A percentile compares a stretch with the other conserved stretches of the same genome.
Conservation (phyloP, 192 early-diverging fungal species). For the Phlyctochytrium arcticum region DNA sequence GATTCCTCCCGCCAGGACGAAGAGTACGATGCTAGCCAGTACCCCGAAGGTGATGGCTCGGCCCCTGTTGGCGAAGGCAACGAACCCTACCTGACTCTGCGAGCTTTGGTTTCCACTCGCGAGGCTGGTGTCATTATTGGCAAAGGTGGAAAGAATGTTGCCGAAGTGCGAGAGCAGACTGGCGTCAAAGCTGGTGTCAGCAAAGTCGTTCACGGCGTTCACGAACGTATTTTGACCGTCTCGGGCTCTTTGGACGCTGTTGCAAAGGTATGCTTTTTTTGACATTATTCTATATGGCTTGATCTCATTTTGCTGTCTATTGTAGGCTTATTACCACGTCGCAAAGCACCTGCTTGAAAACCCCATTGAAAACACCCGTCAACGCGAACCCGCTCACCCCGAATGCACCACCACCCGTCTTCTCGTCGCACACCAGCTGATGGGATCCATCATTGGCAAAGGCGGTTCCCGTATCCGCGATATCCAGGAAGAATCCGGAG, state of each 20-base stretch:
- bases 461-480: conserved; percentile 88
- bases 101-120: conserved; percentile 78
- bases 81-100: conserved; percentile 7
- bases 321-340: conserved; percentile 9
- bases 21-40: neutral
- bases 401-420: conserved; percentile 69
- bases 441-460: conserved; percentile 82
- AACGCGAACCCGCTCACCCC: conserved; percentile 39
- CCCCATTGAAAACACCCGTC: conserved; percentile 47
- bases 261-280: conserved; percentile 69
- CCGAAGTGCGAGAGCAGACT: conserved; percentile 79
- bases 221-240: conserved; percentile 68
- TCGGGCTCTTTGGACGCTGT: conserved; percentile 40
- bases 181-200: conserved; percentile 90
- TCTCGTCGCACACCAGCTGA: conserved; percentile 87
- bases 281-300: neutral
- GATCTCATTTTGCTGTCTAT: neutral
- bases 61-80: neutral
- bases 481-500: conserved; percentile 90
- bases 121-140: conserved; percentile 84
- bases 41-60: neutral
- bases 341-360: conserved; percentile 22
- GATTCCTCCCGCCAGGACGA: neutral
- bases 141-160: conserved; percentile 82
- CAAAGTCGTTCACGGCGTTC: conserved; percentile 82